Evolutionary conservation across 202 grass and related monocot genomes (phyloP), one percentile per base, ranked within the genome.

Genomic region (Cymbopogon flexuosus): DNA sequence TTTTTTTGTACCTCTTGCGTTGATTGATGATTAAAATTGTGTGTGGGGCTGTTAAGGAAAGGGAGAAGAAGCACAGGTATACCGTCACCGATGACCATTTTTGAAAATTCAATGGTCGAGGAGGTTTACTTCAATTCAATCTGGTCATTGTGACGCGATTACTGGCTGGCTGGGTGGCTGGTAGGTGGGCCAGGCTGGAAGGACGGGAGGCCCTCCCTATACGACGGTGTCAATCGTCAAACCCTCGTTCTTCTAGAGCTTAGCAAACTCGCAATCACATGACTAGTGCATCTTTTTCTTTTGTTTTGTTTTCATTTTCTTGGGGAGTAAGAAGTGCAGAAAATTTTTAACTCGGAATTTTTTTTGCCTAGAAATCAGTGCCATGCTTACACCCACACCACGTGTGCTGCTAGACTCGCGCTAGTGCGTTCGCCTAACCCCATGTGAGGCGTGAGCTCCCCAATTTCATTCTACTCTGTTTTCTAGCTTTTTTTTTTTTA

Each of bases 191-290:
- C 63, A 9, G 10, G 8, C 10, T 7, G 11, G 19, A 27, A 23
- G 5, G 37, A 24, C 0, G 33, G 65, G 14, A 64, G 39, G 67
- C 68, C 35, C 19, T 23, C 68, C 22, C 37, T 60, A 60, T 14
- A 67, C 14, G 70, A 80, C 70, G 84, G 76, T 14, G 77, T 80
- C 62, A 80, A 79, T 35, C 14, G 58, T 79, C 77, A 65, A 79
- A 66, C 4, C 13, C 24, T 36, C 5, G 33, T 56, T 52, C 75
- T 84, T 84, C 30, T 41, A 22, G 82, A 84, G 18, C 6, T 27
- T 0, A 31, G n/a, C 3, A 54, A 79, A 10, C 51, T 35, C 6
- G 23, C 5, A 11, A 10, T 35, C 12, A 37, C 6, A 11, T 11
- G 77, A 56, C 33, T 19, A 56, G 18, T 54, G 6, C 18, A 22